Evolutionary conservation across 257 asterid species (phyloP), one percentile per base, ranked within the genome.

Genomic region (Penstemon davidsonii): DNA sequence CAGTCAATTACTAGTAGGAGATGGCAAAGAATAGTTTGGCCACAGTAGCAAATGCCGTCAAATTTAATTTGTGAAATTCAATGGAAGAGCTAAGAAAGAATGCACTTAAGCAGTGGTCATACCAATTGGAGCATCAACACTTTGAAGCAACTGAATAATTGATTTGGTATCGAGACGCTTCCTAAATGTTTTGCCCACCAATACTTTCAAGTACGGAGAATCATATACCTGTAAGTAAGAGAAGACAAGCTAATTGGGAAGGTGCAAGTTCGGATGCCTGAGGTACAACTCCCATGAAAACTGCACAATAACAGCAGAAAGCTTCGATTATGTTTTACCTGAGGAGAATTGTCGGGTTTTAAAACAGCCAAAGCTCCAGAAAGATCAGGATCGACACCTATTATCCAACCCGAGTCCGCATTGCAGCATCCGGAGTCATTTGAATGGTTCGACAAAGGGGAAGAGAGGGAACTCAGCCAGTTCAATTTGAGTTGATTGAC

Each of bases 341-440:
- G 90, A 41, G 81, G 79, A 60, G 94, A 78, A 41, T 63, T 69
- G 41, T 87, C 87, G 8, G 95, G 87, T 73, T 86, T 84, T 55
- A 90, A 66, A 63, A 86, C 81, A 51, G 95, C 95, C 75, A 90
- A 55, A 3, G 97, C 97, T 62, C 97, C 97, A 43, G 87, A 83
- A 41, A 77, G 75, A 74, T 90, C 97, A 42, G 97, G 97, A 84
- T 87, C 95, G 36, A 87, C 75, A 33, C 95, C 93, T 53, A 84
- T 42, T 49, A 84, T 87, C 97, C 95, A 87, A n/a, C 78, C 83
- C 25, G 82, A 63, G 45, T 65, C 81, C 52, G 75, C 75, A 71
- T 80, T 72, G 47, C 67, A 46, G 43, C 70, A 7, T 0, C 71
- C 79, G 62, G 64, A 44, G 55, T 58, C 70, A 37, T 44, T 65